Percentiles rank a stretch among this genome's conserved stretches.
phyloP scores from a whole-genome alignment of 257 asterid genomes.

The Solanum pennellii region DNA sequence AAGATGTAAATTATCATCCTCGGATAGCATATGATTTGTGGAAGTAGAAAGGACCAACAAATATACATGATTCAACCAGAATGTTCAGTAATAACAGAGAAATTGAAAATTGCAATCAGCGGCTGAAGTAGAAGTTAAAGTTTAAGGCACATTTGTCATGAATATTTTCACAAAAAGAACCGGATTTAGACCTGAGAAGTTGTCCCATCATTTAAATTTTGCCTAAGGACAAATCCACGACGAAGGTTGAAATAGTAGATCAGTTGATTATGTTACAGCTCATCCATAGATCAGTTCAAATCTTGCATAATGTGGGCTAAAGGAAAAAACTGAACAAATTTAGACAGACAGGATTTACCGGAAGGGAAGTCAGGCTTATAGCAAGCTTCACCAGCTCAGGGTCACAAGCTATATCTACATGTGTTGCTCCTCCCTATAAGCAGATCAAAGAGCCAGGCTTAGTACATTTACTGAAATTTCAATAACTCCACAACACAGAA shows the following conservation, averaged over 20 bases:
- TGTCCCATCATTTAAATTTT: not conserved
- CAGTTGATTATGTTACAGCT: not conserved
- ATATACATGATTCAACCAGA: not conserved
- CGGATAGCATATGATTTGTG: not conserved
- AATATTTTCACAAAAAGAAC: not conserved
- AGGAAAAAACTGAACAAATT: not conserved
- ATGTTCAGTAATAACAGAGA: not conserved
- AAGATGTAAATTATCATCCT: not conserved
- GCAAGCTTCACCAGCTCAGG: constrained; percentile 79
- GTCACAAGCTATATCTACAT: constrained; percentile 86
- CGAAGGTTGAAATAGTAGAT: not conserved
- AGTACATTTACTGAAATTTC: not conserved
- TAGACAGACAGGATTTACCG: constrained; percentile 27
- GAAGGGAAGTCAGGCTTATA: constrained; percentile 58
- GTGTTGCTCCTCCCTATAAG: constrained; percentile 89
- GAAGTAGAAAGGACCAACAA: not conserved
- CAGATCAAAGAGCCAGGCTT: not conserved
- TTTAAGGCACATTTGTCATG: not conserved
- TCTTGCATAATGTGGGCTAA: not conserved
- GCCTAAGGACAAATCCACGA: not conserved
- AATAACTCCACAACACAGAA: not conserved
- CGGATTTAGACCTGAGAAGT: not conserved
- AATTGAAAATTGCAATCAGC: not conserved
- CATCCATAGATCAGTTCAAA: not conserved
- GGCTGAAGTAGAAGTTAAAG: not conserved